Percentiles rank a stretch among this genome's conserved stretches.
Evolutionary conservation across 257 asterid genomes (phyloP).

Genomic region (Gentiana macrophylla): DNA sequence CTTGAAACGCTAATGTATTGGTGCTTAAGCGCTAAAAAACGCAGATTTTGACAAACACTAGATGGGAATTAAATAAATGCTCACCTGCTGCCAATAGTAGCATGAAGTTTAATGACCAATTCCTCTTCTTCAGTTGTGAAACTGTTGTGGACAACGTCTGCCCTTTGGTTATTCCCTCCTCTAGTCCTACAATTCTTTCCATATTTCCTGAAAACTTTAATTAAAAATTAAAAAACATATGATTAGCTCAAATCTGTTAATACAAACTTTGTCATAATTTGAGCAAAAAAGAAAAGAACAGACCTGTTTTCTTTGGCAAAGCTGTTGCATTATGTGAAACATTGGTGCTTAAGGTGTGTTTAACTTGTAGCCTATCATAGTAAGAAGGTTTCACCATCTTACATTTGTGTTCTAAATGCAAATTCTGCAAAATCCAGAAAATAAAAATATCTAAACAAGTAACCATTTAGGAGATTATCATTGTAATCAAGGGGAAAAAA

Average conservation of each 20-base stretch:
- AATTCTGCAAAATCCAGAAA: not conserved
- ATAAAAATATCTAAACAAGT: no score
- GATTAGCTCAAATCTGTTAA: not conserved
- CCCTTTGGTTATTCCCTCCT: constrained; percentile 24
- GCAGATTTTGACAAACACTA: no score
- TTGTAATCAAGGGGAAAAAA: no score
- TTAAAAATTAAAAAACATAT: not conserved
- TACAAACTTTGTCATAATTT: not conserved
- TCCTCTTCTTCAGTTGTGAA: constrained; percentile 85
- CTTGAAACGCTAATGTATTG: no score
- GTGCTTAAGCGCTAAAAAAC: no score
- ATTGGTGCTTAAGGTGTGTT: constrained; percentile 27
- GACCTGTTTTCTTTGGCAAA: constrained; percentile 50
- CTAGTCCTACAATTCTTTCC: constrained; percentile 45
- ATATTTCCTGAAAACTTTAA: constrained; percentile 37
- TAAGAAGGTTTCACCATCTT: constrained; percentile 46
- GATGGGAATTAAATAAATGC: not conserved
- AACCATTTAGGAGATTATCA: no score
- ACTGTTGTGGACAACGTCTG: constrained; percentile 33
- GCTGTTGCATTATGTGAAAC: constrained; percentile 35
- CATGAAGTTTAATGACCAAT: constrained; percentile 70
- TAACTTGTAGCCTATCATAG: constrained; percentile 26
- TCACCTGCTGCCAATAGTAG: constrained; percentile 86
- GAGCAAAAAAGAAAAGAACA: not conserved
- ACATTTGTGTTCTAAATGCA: not conserved